Evolutionary conservation across 2,329 filamentous ascomycete species (phyloP).

Genomic region (Parastagonospora nodorum): DNA sequence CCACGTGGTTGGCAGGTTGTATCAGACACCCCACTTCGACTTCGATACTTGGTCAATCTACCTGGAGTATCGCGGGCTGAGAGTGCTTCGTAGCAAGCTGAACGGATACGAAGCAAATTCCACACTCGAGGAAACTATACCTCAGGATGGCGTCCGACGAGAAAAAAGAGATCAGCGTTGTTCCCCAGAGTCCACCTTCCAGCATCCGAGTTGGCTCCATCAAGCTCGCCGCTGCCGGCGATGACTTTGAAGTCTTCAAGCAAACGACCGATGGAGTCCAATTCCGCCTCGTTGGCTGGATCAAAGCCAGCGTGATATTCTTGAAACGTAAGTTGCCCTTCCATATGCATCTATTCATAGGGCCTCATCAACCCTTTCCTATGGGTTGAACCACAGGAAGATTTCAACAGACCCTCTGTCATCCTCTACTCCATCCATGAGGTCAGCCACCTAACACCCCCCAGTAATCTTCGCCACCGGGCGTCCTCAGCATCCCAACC

Average conservation of each 20-base stretch:
- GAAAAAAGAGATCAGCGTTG: conserved; percentile 20
- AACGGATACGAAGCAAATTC: too few species aligned
- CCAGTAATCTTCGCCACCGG: conserved; percentile 54
- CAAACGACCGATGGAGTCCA: conserved; percentile 53
- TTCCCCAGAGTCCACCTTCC: not conserved
- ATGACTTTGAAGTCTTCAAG: conserved; percentile 56
- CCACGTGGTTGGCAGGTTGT: too few species aligned
- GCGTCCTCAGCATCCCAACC: conserved; percentile 53
- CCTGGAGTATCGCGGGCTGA: too few species aligned
- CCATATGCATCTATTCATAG: too few species aligned
- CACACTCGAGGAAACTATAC: too few species aligned
- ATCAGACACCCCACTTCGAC: too few species aligned
- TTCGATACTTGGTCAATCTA: too few species aligned
- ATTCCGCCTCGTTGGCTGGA: conserved; percentile 59
- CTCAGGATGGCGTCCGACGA: conserved; percentile 4
- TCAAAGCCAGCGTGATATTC: conserved; percentile 56
- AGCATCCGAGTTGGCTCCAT: conserved; percentile 15
- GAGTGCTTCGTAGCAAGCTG: too few species aligned
- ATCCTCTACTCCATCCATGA: not conserved
- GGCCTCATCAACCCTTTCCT: too few species aligned
- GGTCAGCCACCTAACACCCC: not conserved
- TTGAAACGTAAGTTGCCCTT: conserved; percentile 46
- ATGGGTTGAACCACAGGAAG: too few species aligned
- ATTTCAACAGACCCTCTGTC: too few species aligned
- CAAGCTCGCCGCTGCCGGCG: conserved; percentile 26